phyloP scores from a whole-genome alignment of 768 basidiomycete species.

The Auricularia auricula-judae region DNA sequence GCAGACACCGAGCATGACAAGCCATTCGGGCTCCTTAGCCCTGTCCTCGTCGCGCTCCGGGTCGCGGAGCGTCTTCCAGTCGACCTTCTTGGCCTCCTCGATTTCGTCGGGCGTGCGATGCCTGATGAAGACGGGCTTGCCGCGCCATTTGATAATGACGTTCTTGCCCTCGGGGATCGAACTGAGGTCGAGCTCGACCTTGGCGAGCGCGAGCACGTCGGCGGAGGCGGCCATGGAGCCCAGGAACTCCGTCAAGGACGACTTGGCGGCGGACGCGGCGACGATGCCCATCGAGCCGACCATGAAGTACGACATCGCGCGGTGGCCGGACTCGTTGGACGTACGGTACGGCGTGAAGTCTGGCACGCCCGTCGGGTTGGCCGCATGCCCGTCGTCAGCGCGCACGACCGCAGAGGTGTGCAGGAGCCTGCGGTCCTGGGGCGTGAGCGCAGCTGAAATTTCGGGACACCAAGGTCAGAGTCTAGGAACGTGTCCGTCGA shows the following conservation, averaged over 20 bases:
- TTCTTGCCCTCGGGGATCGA: slow-evolving; percentile 96
- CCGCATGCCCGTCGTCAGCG: slow-evolving; percentile 33
- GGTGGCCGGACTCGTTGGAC: slow-evolving; percentile 51
- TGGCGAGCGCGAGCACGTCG: slow-evolving; percentile 94
- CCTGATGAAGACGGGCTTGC: slow-evolving; percentile 98
- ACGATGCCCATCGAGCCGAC: slow-evolving; percentile 86
- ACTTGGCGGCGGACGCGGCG: slow-evolving; percentile 90
- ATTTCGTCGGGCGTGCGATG: slow-evolving; percentile 90
- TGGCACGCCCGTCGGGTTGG: slow-evolving; percentile 60
- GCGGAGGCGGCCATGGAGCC: slow-evolving; percentile 95
- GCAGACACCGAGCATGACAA: slow-evolving; percentile 87
- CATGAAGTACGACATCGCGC: slow-evolving; percentile 81
- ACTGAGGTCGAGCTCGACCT: slow-evolving; percentile 87
- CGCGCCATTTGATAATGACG: slow-evolving; percentile 97
- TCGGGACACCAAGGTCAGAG: slow-evolving; percentile 23
- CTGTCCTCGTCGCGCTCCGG: slow-evolving; percentile 85
- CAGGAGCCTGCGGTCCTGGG: slow-evolving; percentile 58
- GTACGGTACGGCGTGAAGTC: slow-evolving; percentile 79
- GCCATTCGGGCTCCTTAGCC: slow-evolving; percentile 93
- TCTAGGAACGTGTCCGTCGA: too few relatives aligned
- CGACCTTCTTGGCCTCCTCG: slow-evolving; percentile 73
- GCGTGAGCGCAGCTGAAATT: slow-evolving; percentile 30
- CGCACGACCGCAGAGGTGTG: slow-evolving; percentile 57
- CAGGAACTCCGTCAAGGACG: slow-evolving; percentile 86
- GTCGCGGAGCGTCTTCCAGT: slow-evolving; percentile 85